Evolutionary conservation across 2,329 filamentous ascomycete species (phyloP), one percentile per base, ranked within the genome.

Genomic region (Nemania abortiva): DNA sequence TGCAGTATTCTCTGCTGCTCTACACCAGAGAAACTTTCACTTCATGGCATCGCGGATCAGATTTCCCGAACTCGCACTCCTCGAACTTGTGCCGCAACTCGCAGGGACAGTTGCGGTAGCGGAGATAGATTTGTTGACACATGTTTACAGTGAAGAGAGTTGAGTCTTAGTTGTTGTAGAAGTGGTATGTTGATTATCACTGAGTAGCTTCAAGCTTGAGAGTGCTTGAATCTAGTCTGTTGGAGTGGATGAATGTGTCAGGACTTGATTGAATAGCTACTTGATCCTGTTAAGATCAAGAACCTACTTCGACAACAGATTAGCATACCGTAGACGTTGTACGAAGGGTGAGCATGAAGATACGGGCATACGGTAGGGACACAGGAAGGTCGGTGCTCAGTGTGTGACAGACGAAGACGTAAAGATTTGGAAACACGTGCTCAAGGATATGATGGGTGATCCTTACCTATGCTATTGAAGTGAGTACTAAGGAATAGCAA

Each of bases 21-120:
- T 69, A 68, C 52, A 68, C 52, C 60, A 70, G 55, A 64, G 64
- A 69, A 20, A 42, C 59, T 49, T 68, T 65, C 13, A 73, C 69
- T 54, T 61, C 27, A 22, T 53, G 53, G 71, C 74, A 75, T 37
- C 65, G 69, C 31, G 73, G 68, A n/a, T 70, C 63, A 7, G 59
- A 50, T 50, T 61, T 68, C 29, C 74, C 74, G 52, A 71, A 67
- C 6, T 42, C 9, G 53, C 74, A 75, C 56, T 74, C 72, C 11
- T 74, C 63, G 34, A 75, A 60, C n/a, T 50, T 45, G 63, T 71
- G 66, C 39, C 68, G 65, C 37, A 74, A 72, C n/a, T 77, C 57
- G 63, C 75, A 77, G 15, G 73, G 70, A 59, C 75, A 77, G 53
- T 60, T 39, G 6, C 29, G 42, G 59, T 73, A 77, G 24, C 69